phyloP scores from a whole-genome alignment of 495 filamentous ascomycete genomes.

The Neurospora sp. region DNA sequence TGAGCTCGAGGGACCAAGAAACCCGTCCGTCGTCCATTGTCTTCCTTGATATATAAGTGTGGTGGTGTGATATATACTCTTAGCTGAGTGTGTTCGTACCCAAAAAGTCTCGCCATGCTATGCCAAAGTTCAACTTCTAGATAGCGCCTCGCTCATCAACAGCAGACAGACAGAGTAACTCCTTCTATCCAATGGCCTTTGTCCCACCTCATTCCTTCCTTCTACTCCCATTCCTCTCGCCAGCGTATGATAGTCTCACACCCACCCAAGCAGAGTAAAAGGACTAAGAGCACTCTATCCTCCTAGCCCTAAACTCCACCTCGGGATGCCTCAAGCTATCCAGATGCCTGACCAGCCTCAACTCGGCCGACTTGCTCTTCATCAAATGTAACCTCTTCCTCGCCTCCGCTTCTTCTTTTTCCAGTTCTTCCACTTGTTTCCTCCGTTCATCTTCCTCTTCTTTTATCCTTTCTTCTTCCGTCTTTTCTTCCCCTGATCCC shows the following conservation, averaged over 20 bases:
- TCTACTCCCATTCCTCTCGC: too few relatives aligned
- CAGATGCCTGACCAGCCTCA: slow-evolving; percentile 66
- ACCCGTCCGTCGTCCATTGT: too few relatives aligned
- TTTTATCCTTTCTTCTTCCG: slow-evolving; percentile 21
- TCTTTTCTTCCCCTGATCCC: background rate
- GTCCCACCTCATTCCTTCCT: too few relatives aligned
- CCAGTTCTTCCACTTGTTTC: slow-evolving; percentile 24
- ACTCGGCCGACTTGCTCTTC: slow-evolving; percentile 66
- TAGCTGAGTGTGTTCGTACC: too few relatives aligned
- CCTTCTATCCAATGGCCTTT: too few relatives aligned
- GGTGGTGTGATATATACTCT: too few relatives aligned
- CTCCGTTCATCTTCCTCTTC: slow-evolving; percentile 13
- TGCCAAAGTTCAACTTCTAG: too few relatives aligned
- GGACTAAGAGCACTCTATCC: slow-evolving; percentile 16
- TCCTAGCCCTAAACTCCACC: slow-evolving; percentile 45
- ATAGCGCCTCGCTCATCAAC: too few relatives aligned
- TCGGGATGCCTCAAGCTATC: slow-evolving; percentile 53
- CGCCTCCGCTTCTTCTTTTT: slow-evolving; percentile 28
- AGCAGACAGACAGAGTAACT: too few relatives aligned
- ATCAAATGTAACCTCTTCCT: slow-evolving; percentile 56
- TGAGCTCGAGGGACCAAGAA: too few relatives aligned
- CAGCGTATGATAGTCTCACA: background rate
- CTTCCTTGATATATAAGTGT: too few relatives aligned
- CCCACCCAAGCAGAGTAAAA: background rate
- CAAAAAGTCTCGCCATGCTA: too few relatives aligned